Evolutionary conservation across 768 basidiomycete genomes (phyloP).

Genomic region (Cystofilobasidium ferigula): DNA sequence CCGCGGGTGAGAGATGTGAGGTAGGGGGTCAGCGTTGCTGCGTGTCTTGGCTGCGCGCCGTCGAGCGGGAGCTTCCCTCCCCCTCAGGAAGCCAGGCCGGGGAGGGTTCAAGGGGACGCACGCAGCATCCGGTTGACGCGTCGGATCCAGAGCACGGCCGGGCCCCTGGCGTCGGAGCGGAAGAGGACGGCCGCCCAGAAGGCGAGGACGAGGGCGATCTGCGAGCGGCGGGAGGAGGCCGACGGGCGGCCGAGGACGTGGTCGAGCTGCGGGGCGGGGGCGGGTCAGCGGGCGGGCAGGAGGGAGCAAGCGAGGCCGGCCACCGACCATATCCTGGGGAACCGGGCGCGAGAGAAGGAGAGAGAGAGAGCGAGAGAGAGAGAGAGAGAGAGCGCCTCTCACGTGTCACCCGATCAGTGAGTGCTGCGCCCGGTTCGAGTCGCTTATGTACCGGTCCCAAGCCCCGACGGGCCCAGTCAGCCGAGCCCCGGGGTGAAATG

Average conservation of each 20-base stretch:
- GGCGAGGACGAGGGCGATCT: conserved; percentile 81
- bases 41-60: no score
- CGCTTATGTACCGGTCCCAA: no score
- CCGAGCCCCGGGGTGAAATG: no score
- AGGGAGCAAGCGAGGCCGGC: not conserved
- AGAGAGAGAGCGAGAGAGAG: no score
- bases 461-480: no score
- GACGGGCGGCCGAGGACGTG: conserved; percentile 78
- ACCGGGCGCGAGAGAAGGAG: not conserved
- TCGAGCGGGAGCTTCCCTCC: no score
- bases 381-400: no score
- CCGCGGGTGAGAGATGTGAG: not conserved
- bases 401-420: no score
- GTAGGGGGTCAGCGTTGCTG: not conserved
- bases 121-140: conserved; percentile 51
- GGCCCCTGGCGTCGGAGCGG: conserved; percentile 53
- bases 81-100: no score
- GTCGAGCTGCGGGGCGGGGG: conserved; percentile 51
- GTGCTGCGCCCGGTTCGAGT: no score
- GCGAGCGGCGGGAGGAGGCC: conserved; percentile 77
- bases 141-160: conserved; percentile 56
- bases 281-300: not conserved
- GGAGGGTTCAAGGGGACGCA: no score
- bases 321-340: no score
- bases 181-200: conserved; percentile 82